phyloP scores from a whole-genome alignment of 495 filamentous ascomycete genomes.

The Neurospora sp. region DNA sequence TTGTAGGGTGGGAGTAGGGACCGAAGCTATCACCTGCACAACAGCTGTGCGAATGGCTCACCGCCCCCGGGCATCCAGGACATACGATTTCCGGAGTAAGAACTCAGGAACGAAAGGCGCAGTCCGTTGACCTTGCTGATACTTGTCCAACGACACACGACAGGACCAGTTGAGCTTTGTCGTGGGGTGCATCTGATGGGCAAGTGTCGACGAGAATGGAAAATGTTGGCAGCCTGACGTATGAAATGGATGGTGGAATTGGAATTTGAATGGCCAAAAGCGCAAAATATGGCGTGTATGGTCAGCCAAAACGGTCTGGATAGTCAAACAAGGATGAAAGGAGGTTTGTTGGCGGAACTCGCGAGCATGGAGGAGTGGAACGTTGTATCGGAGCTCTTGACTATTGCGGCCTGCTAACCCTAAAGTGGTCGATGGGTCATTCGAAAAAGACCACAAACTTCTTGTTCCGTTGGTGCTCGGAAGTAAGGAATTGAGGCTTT shows the following conservation, averaged over 20 bases:
- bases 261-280: neutral
- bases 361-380: neutral
- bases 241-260: neutral
- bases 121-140: neutral
- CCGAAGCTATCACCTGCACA: neutral
- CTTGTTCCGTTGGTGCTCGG: neutral
- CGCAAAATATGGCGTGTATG: neutral
- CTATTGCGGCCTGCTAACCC: neutral
- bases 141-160: neutral
- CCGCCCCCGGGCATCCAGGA: neutral
- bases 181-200: neutral
- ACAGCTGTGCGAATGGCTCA: neutral
- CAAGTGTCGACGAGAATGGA: neutral
- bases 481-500: neutral
- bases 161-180: neutral
- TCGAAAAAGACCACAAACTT: neutral
- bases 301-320: neutral
- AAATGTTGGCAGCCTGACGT: neutral
- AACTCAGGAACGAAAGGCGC: neutral
- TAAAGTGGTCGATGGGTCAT: neutral
- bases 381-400: neutral
- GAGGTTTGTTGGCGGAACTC: neutral
- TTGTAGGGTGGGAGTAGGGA: neutral
- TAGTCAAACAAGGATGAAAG: neutral
- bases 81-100: neutral